Evolutionary conservation across 1,284 basidiomycete species (phyloP).

Genomic region (Acaromyces ingoldii): DNA sequence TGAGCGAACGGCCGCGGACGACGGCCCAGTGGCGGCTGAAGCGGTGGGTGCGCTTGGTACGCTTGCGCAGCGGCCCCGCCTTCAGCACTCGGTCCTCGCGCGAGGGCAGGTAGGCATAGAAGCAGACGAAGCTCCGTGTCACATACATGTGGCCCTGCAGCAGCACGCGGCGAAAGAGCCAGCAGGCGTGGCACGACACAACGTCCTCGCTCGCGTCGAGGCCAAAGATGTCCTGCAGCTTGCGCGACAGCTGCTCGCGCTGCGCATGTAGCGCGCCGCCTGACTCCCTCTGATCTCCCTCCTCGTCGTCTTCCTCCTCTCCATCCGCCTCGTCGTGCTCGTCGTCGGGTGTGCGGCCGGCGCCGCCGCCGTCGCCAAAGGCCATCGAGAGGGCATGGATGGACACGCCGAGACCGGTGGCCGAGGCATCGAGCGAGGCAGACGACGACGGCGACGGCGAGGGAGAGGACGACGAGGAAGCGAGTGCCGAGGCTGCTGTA

Average conservation of each 20-base stretch:
- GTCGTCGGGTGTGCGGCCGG: background rate
- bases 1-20: slow-evolving; percentile 29
- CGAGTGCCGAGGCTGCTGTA: too few species aligned
- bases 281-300: background rate
- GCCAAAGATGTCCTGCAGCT: slow-evolving; percentile 24
- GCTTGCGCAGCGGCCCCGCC: slow-evolving; percentile 25
- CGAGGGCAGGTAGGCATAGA: slow-evolving; percentile 78
- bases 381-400: background rate
- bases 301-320: background rate
- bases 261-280: background rate
- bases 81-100: slow-evolving; percentile 25
- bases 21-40: slow-evolving; percentile 41
- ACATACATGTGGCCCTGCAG: slow-evolving; percentile 95
- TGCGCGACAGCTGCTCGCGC: slow-evolving; percentile 15
- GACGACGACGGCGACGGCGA: too few species aligned
- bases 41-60: slow-evolving; percentile 30
- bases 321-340: background rate
- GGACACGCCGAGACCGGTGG: background rate
- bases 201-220: slow-evolving; percentile 23
- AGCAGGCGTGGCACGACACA: slow-evolving; percentile 26
- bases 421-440: too few species aligned
- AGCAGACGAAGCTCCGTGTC: slow-evolving; percentile 84
- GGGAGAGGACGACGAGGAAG: too few species aligned
- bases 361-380: background rate
- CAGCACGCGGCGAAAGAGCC: slow-evolving; percentile 55